Percentiles rank a stretch among this genome's conserved stretches.
These are phyloP conservation scores for Pseudonitzschia multiseries DNA, from an alignment of 108 stramenopile species.

Conservation along the genomic window DNA sequence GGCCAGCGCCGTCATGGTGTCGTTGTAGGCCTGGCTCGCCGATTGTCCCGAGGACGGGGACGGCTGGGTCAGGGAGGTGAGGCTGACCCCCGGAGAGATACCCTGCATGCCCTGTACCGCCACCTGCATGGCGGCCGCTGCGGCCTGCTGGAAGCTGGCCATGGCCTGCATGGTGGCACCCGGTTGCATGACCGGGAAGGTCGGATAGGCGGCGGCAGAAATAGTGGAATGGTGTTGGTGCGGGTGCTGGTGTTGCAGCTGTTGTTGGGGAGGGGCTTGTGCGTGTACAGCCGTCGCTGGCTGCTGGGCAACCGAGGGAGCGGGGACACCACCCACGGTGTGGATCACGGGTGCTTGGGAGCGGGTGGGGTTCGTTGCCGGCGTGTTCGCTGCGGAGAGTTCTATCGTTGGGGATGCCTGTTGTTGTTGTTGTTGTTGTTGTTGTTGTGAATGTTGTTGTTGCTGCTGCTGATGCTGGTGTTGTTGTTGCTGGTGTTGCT, in stretches of 20 bases:
- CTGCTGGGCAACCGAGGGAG: background rate
- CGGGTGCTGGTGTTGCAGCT: too few species aligned
- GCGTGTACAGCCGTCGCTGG: too few species aligned
- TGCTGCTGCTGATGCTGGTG: background rate
- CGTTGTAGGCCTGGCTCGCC: conserved; percentile 46
- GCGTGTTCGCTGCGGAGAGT: too few species aligned
- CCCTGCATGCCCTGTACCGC: conserved; percentile 51
- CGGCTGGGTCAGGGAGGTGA: conserved; percentile 22
- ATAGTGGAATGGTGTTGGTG: too few species aligned
- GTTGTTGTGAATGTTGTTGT: too few species aligned
- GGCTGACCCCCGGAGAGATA: conserved; percentile 28
- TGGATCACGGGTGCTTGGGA: conserved; percentile 32
- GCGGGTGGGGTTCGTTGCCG: conserved; percentile 28
- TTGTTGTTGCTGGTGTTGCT: background rate
- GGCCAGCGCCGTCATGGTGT: conserved; percentile 57
- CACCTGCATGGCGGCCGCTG: conserved; percentile 58
- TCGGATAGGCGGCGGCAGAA: background rate
- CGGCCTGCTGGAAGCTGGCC: conserved; percentile 68
- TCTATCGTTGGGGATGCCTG: background rate
- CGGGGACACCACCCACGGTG: conserved; percentile 21
- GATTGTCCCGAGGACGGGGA: conserved; percentile 25
- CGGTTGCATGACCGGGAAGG: conserved; percentile 49
- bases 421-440: too few species aligned
- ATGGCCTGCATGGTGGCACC: conserved; percentile 72
- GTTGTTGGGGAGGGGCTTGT: too few species aligned